Evolutionary conservation across 805 yeast genomes (phyloP).

Genomic region (Metschnikowia baotianmanensis): DNA sequence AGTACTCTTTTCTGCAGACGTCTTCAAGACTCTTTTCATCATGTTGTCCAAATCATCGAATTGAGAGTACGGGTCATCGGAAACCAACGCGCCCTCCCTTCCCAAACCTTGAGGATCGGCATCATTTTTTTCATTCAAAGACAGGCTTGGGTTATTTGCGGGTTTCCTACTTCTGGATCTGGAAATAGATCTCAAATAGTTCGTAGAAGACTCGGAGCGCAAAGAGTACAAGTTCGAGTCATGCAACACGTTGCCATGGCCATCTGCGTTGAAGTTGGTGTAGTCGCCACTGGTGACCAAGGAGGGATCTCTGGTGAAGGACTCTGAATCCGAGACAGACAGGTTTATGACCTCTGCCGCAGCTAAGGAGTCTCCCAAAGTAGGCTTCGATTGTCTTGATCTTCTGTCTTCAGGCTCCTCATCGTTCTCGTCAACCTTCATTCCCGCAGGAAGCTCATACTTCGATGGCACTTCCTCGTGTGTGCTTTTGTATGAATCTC

Average conservation of each 20-base stretch:
- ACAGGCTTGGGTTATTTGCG: conserved; percentile 12
- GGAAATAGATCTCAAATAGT: conserved; percentile 64
- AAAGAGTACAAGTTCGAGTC: conserved; percentile 27
- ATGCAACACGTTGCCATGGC: conserved; percentile 19
- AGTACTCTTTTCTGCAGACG: conserved; percentile 3
- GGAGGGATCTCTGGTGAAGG: conserved; percentile 33
- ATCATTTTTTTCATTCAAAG: conserved; percentile 31
- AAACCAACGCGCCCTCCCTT: conserved; percentile 55
- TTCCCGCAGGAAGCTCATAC: conserved; percentile 43
- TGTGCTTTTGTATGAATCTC: conserved; percentile 70
- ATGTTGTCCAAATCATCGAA: conserved; percentile 50
- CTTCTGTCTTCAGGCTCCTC: conserved; percentile 38
- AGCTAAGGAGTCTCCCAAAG: conserved; percentile 45
- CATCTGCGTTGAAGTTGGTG: conserved; percentile 44
- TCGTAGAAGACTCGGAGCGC: conserved; percentile 43
- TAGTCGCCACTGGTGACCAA: conserved; percentile 47
- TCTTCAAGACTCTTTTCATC: conserved; percentile 43
- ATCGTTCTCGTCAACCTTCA: conserved; percentile 23
- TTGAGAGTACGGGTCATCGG: conserved; percentile 49
- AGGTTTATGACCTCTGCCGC: conserved; percentile 32
- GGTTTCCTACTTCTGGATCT: conserved; percentile 56
- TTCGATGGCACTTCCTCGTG: conserved; percentile 44
- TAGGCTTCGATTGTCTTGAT: conserved; percentile 41
- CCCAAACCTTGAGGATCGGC: conserved; percentile 42
- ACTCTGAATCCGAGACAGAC: conserved; percentile 5